Evolutionary conservation across 768 basidiomycete genomes (phyloP).

Genomic region (Hypsizygus marmoreus): DNA sequence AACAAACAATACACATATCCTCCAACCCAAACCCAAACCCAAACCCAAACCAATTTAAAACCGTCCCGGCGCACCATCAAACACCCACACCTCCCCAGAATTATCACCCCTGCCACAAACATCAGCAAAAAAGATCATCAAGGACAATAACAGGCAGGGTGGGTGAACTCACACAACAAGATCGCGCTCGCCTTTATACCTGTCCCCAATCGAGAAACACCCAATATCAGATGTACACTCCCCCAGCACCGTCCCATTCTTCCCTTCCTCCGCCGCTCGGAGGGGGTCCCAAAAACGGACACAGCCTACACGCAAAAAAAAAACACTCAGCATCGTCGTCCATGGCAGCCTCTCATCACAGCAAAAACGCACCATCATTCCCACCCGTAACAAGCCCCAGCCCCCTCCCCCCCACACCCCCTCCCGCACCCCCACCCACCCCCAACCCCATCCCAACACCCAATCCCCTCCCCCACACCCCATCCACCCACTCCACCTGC

Average conservation of each 20-base stretch:
- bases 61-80: too few relatives aligned
- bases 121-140: too few relatives aligned
- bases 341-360: not conserved
- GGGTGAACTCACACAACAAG: slow-evolving; percentile 64
- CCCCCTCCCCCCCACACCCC: slow-evolving; percentile 52
- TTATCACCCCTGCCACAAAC: slow-evolving; percentile 49
- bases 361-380: slow-evolving; percentile 54
- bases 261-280: slow-evolving; percentile 33
- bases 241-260: slow-evolving; percentile 52
- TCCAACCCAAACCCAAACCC: too few relatives aligned
- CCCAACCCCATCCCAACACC: slow-evolving; percentile 28
- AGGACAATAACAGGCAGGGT: too few relatives aligned
- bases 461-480: slow-evolving; percentile 30
- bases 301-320: slow-evolving; percentile 48
- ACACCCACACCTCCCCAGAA: slow-evolving; percentile 49
- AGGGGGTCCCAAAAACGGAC: slow-evolving; percentile 68
- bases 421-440: slow-evolving; percentile 56
- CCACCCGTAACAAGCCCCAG: slow-evolving; percentile 60
- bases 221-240: slow-evolving; percentile 58
- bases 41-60: too few relatives aligned
- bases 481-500: slow-evolving; percentile 55
- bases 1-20: too few relatives aligned
- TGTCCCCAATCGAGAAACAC: slow-evolving; percentile 60
- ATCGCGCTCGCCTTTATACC: slow-evolving; percentile 49
- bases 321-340: not conserved